These are phyloP conservation scores for Eremothecium coryli DNA, from an alignment of 1,139 yeast species.

Conservation along the genomic window DNA sequence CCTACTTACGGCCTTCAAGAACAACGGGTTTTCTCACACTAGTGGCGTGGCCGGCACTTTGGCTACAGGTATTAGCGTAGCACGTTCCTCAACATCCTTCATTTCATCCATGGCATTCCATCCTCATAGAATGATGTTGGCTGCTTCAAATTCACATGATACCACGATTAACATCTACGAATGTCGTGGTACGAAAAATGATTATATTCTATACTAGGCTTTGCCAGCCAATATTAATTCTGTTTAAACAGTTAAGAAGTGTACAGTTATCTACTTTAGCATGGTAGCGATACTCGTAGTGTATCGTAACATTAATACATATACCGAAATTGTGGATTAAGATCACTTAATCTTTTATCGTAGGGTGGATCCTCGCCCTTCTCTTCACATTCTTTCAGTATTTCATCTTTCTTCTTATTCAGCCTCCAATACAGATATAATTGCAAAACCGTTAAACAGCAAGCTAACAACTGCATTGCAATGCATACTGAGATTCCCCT, in stretches of 20 bases:
- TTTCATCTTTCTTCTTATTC: slow-evolving; percentile 36
- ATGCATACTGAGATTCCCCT: slow-evolving; percentile 41
- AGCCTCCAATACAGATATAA: slow-evolving; percentile 34
- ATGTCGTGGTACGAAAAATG: slow-evolving; percentile 33
- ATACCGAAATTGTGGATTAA: slow-evolving; percentile 50
- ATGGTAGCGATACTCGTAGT: too few relatives aligned
- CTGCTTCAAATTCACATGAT: slow-evolving; percentile 76
- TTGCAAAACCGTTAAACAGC: slow-evolving; percentile 39
- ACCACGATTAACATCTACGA: slow-evolving; percentile 60
- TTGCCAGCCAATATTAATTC: neutral
- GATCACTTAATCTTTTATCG: slow-evolving; percentile 51
- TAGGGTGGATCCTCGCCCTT: slow-evolving; percentile 38
- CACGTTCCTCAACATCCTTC: slow-evolving; percentile 33
- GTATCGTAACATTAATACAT: slow-evolving; percentile 29
- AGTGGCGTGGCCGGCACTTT: slow-evolving; percentile 27
- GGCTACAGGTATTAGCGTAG: slow-evolving; percentile 23
- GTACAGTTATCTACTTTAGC: neutral
- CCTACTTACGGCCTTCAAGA: slow-evolving; percentile 51
- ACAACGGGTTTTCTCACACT: slow-evolving; percentile 35
- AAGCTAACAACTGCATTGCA: slow-evolving; percentile 45
- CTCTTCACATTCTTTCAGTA: slow-evolving; percentile 24
- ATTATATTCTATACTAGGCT: slow-evolving; percentile 4
- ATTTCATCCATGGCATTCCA: slow-evolving; percentile 68
- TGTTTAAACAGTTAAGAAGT: neutral
- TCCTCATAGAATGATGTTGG: slow-evolving; percentile 92